Percentiles rank a stretch among this genome's conserved stretches.
Evolutionary conservation across 2,329 filamentous ascomycete species (phyloP).

Genomic region (Daldinia sp.): DNA sequence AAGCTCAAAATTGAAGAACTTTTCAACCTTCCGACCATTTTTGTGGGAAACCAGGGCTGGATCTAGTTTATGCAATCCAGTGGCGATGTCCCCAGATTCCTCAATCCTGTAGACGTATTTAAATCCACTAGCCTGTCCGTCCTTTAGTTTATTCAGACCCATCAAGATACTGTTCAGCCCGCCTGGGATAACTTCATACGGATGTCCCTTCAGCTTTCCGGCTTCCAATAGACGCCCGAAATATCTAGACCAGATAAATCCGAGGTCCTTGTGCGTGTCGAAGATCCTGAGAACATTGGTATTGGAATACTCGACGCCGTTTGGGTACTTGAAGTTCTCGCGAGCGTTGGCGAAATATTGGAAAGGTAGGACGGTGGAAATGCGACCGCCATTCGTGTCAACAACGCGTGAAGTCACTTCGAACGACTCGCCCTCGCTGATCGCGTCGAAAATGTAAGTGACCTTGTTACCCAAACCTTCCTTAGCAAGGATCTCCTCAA

Average conservation of each 20-base stretch:
- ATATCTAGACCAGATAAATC: slow-evolving; percentile 48
- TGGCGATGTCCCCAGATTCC: slow-evolving; percentile 44
- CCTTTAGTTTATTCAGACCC: slow-evolving; percentile 66
- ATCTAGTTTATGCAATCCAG: slow-evolving; percentile 8
- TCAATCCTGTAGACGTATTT: slow-evolving; percentile 70
- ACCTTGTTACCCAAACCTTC: slow-evolving; percentile 33
- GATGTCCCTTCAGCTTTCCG: slow-evolving; percentile 64
- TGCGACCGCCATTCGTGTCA: slow-evolving; percentile 21
- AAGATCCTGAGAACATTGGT: slow-evolving; percentile 22
- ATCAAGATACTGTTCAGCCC: slow-evolving; percentile 66
- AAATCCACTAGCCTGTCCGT: slow-evolving; percentile 70
- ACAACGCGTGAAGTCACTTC: slow-evolving; percentile 36
- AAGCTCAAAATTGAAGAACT: slow-evolving; percentile 10
- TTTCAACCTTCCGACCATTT: not conserved
- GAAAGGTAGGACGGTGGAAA: slow-evolving; percentile 37
- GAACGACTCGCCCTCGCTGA: slow-evolving; percentile 39
- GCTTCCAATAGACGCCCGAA: slow-evolving; percentile 59
- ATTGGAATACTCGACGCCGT: slow-evolving; percentile 30
- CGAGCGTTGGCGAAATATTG: slow-evolving; percentile 24
- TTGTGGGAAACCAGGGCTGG: not conserved
- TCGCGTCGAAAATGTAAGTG: slow-evolving; percentile 37
- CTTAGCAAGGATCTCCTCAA: slow-evolving; percentile 32
- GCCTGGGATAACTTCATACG: slow-evolving; percentile 64
- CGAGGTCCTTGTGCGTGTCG: slow-evolving; percentile 36
- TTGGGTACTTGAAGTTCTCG: slow-evolving; percentile 33